Percentiles rank a stretch among this genome's conserved stretches.
Evolutionary conservation across 306 rosid genomes (phyloP).

Genomic region (Corylus heterophylla): DNA sequence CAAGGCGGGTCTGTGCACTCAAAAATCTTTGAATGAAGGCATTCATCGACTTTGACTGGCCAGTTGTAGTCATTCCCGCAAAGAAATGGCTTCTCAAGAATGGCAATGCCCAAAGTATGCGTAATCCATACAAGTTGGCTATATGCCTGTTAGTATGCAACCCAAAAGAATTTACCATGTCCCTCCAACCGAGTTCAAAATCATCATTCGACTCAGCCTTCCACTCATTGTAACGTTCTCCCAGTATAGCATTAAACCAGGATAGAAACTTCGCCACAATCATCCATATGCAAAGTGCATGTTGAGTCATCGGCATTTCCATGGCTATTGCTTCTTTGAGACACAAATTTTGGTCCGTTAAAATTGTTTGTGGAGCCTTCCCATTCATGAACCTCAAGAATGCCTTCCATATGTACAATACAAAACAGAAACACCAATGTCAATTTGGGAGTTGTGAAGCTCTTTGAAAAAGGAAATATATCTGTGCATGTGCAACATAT

Average conservation of each 20-base stretch:
- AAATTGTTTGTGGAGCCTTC: slow-evolving; percentile 85
- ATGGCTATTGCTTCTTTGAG: slow-evolving; percentile 85
- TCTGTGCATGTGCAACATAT: too few relatives aligned
- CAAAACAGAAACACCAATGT: slow-evolving; percentile 32
- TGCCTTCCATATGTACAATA: slow-evolving; percentile 61
- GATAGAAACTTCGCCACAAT: slow-evolving; percentile 96
- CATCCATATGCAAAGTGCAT: slow-evolving; percentile 97
- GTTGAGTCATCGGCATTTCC: slow-evolving; percentile 77
- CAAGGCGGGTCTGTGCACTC: slow-evolving; percentile 88
- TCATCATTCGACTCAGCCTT: slow-evolving; percentile 86
- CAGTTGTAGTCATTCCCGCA: too few relatives aligned
- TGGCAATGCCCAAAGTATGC: too few relatives aligned
- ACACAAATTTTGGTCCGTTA: slow-evolving; percentile 86
- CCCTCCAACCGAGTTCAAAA: slow-evolving; percentile 72
- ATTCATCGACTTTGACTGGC: too few relatives aligned
- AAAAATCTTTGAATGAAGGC: too few relatives aligned
- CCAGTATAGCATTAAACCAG: slow-evolving; percentile 94
- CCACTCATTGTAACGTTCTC: slow-evolving; percentile 97
- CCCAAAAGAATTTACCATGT: too few relatives aligned
- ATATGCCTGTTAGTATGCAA: too few relatives aligned
- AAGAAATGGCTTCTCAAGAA: too few relatives aligned
- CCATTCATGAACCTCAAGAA: slow-evolving; percentile 90
- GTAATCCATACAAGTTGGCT: too few relatives aligned
- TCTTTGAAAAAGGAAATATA: too few relatives aligned
- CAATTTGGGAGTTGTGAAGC: too few relatives aligned